Evolutionary conservation across 1,139 yeast species (phyloP).

Genomic region (Sugiyamaella castrensis): DNA sequence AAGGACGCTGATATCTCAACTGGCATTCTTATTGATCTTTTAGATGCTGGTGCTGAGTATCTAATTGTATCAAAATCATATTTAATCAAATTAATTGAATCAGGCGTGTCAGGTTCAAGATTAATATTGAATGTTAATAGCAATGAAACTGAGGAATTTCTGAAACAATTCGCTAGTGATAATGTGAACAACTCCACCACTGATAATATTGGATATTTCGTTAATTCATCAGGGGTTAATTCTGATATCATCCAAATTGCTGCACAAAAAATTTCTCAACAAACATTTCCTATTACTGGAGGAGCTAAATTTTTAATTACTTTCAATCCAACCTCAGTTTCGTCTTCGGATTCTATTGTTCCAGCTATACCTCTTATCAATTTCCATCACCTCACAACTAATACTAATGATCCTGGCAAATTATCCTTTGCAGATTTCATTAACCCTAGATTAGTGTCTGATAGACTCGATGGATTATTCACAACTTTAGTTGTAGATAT

Average conservation of each 20-base stretch:
- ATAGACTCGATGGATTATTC: slow-evolving; percentile 80
- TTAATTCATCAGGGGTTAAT: slow-evolving; percentile 27
- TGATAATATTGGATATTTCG: slow-evolving; percentile 22
- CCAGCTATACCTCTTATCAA: slow-evolving; percentile 51
- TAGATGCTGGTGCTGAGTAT: slow-evolving; percentile 64
- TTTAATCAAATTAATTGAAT: slow-evolving; percentile 40
- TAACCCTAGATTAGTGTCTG: slow-evolving; percentile 63
- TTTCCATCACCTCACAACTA: slow-evolving; percentile 45
- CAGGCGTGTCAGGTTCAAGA: slow-evolving; percentile 62
- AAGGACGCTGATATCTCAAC: slow-evolving; percentile 27
- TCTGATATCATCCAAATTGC: neutral
- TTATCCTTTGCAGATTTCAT: slow-evolving; percentile 53
- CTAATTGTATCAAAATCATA: slow-evolving; percentile 46
- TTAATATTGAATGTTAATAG: slow-evolving; percentile 44
- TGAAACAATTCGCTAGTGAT: neutral
- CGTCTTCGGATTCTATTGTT: slow-evolving; percentile 24
- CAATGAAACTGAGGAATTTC: neutral
- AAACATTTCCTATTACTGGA: slow-evolving; percentile 29
- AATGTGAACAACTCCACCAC: neutral
- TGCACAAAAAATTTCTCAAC: slow-evolving; percentile 10
- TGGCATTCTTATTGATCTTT: slow-evolving; percentile 51
- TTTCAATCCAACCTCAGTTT: slow-evolving; percentile 18
- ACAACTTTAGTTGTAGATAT: slow-evolving; percentile 81
- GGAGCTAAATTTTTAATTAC: slow-evolving; percentile 49
- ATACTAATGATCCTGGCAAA: slow-evolving; percentile 30